A percentile compares a stretch with the other conserved stretches of the same genome.
Conservation (phyloP, 371 early-diverging fungal species). For the Mucor indicus region DNA sequence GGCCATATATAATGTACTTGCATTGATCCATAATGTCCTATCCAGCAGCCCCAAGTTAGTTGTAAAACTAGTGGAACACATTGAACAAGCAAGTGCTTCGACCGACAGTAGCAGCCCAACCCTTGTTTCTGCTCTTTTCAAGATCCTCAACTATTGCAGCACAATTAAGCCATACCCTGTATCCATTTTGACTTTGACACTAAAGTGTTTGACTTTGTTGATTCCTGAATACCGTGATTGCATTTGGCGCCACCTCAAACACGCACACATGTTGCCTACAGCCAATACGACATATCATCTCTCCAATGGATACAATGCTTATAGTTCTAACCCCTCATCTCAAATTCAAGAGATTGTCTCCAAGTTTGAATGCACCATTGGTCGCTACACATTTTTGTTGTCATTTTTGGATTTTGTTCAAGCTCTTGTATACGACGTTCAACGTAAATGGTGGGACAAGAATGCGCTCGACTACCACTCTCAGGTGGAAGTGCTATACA, state of each 20-base stretch:
- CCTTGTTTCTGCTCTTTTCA: slow-evolving; percentile 29
- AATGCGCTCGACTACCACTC: slow-evolving; percentile 6
- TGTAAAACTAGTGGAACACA: slow-evolving; percentile 22
- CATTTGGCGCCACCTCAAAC: slow-evolving; percentile 33
- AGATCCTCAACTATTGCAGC: slow-evolving; percentile 19
- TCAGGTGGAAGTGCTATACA: slow-evolving; percentile 25
- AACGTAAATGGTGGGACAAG: slow-evolving; percentile 31
- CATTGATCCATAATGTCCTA: slow-evolving; percentile 25
- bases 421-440: slow-evolving; percentile 36
- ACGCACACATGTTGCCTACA: slow-evolving; percentile 33
- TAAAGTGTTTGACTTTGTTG: slow-evolving; percentile 31
- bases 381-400: slow-evolving; percentile 30
- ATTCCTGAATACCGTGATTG: slow-evolving; percentile 27
- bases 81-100: slow-evolving; percentile 12
- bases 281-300: slow-evolving; percentile 7
- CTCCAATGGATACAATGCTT: slow-evolving; percentile 2
- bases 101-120: slow-evolving; percentile 3
- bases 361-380: slow-evolving; percentile 27
- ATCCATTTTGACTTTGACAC: slow-evolving; percentile 19
- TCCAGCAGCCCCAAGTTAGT: slow-evolving; percentile 18
- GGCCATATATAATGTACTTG: slow-evolving; percentile 22
- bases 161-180: slow-evolving; percentile 12
- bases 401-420: slow-evolving; percentile 41
- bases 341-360: slow-evolving; percentile 36
- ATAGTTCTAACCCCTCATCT: slow-evolving; percentile 8